Percentiles rank a stretch among this genome's conserved stretches.
phyloP scores from a whole-genome alignment of 1,284 basidiomycete species.

The Trichosporon sp. region DNA sequence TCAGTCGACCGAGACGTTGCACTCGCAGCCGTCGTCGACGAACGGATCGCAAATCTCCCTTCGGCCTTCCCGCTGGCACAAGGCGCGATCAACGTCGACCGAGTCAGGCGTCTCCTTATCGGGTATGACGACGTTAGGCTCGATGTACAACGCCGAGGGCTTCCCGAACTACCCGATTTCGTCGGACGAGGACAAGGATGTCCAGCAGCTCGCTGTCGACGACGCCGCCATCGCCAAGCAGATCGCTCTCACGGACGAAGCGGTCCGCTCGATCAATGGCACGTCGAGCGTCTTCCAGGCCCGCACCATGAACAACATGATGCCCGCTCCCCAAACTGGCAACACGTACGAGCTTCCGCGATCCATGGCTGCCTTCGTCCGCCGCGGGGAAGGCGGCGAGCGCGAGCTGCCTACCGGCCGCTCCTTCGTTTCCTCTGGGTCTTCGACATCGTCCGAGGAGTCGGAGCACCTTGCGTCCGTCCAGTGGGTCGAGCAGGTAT shows the following conservation, averaged over 20 bases:
- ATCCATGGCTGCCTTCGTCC: constrained; percentile 31
- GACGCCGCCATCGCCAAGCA: constrained; percentile 35
- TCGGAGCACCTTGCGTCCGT: constrained; percentile 50
- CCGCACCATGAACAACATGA: constrained; percentile 27
- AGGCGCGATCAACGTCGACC: constrained; percentile 43
- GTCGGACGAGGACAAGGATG: constrained; percentile 30
- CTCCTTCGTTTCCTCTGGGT: constrained; percentile 33
- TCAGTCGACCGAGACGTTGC: constrained; percentile 18
- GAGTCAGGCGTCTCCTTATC: constrained; percentile 41
- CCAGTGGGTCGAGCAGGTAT: constrained; percentile 47
- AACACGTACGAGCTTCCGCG: constrained; percentile 35
- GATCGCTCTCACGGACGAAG: constrained; percentile 51
- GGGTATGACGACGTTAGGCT: constrained; percentile 41
- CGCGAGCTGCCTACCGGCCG: constrained; percentile 26
- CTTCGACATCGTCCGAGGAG: constrained; percentile 51
- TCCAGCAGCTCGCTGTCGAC: constrained; percentile 31
- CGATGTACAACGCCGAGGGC: constrained; percentile 52
- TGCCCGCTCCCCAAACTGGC: constrained; percentile 28
- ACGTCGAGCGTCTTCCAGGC: constrained; percentile 47
- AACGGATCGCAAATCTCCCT: constrained; percentile 22
- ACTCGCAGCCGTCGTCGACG: constrained; percentile 17
- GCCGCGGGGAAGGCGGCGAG: constrained; percentile 37
- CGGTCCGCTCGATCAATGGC: constrained; percentile 50
- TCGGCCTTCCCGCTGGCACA: constrained; percentile 31
- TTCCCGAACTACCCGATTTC: constrained; percentile 39